Conservation (phyloP, 2,329 filamentous ascomycete genomes). For the Periconia sp. region DNA sequence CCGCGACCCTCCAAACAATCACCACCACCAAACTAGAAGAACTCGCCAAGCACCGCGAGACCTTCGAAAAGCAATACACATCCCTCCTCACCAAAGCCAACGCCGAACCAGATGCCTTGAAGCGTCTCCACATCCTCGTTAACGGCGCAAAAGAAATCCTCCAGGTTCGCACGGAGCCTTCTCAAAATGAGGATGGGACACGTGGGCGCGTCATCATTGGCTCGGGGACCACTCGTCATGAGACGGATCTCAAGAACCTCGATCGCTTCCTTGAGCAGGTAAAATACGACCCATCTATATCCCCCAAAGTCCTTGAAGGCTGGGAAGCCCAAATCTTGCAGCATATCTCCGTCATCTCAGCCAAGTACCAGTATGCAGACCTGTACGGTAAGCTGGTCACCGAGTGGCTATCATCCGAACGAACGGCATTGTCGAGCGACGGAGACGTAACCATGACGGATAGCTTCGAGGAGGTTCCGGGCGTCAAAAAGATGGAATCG, state of each 20-base stretch:
- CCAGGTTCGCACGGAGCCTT: conserved; percentile 19
- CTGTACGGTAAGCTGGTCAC: conserved; percentile 40
- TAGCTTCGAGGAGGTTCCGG: conserved; percentile 35
- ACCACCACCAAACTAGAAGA: conserved; percentile 41
- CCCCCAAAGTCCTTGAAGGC: conserved; percentile 29
- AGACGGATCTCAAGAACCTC: conserved; percentile 34
- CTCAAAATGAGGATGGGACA: conserved; percentile 9
- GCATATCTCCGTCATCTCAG: conserved; percentile 39
- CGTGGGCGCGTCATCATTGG: conserved; percentile 25
- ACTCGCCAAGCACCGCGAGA: conserved; percentile 37
- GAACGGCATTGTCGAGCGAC: conserved; percentile 13
- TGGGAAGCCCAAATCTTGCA: conserved; percentile 35
- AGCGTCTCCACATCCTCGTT: conserved; percentile 25
- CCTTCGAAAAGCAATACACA: conserved; percentile 33
- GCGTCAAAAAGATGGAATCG: conserved; percentile 31
- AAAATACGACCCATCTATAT: conserved; percentile 40
- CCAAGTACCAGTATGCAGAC: conserved; percentile 38
- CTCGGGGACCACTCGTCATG: conserved; percentile 20
- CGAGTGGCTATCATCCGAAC: conserved; percentile 38
- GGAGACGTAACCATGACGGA: conserved; percentile 28
- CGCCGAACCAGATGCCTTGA: conserved; percentile 21
- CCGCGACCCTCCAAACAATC: conserved; percentile 38
- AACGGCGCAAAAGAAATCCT: conserved; percentile 35
- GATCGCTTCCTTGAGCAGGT: conserved; percentile 41
- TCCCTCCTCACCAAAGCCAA: conserved; percentile 13